Conservation (phyloP, 2,329 filamentous ascomycete species). For the Talaromyces sp. region DNA sequence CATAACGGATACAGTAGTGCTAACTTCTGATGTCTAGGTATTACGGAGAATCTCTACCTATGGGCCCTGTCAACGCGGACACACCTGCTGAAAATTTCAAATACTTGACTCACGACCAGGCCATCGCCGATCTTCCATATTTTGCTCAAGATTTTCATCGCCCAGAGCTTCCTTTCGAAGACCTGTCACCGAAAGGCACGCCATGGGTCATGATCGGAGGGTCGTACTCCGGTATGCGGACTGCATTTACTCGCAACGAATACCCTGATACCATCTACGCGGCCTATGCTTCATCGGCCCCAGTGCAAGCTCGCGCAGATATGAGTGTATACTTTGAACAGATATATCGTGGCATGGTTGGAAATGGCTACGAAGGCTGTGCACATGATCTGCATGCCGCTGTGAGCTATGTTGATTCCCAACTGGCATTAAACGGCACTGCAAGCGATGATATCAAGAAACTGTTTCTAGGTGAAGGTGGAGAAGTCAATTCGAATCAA, state of each 20-base stretch:
- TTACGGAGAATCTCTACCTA: slow-evolving; percentile 40
- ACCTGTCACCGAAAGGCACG: slow-evolving; percentile 37
- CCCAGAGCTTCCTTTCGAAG: slow-evolving; percentile 24
- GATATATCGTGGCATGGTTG: slow-evolving; percentile 44
- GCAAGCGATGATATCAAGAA: slow-evolving; percentile 42
- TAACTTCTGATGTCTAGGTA: slow-evolving; percentile 27
- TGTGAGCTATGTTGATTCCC: slow-evolving; percentile 45
- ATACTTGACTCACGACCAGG: slow-evolving; percentile 41
- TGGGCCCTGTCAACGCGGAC: slow-evolving; percentile 27
- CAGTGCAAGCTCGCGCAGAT: slow-evolving; percentile 45
- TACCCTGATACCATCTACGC: slow-evolving; percentile 41
- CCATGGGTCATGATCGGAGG: slow-evolving; percentile 47
- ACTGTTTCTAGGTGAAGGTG: slow-evolving; percentile 45
- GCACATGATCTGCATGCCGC: slow-evolving; percentile 47
- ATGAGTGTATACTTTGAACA: slow-evolving; percentile 51
- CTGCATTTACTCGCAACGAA: slow-evolving; percentile 40
- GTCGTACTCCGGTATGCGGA: slow-evolving; percentile 42
- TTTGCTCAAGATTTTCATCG: slow-evolving; percentile 41
- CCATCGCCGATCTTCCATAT: slow-evolving; percentile 42
- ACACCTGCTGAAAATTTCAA: slow-evolving; percentile 37
- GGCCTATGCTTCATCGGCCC: slow-evolving; percentile 39
- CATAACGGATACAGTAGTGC: background rate
- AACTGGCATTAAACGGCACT: slow-evolving; percentile 32
- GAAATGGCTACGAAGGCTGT: slow-evolving; percentile 49
- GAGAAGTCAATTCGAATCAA: slow-evolving; percentile 43